These are phyloP conservation scores for Monilinia aucupariae DNA, from an alignment of 2,329 filamentous ascomycete genomes.

Conservation along the genomic window DNA sequence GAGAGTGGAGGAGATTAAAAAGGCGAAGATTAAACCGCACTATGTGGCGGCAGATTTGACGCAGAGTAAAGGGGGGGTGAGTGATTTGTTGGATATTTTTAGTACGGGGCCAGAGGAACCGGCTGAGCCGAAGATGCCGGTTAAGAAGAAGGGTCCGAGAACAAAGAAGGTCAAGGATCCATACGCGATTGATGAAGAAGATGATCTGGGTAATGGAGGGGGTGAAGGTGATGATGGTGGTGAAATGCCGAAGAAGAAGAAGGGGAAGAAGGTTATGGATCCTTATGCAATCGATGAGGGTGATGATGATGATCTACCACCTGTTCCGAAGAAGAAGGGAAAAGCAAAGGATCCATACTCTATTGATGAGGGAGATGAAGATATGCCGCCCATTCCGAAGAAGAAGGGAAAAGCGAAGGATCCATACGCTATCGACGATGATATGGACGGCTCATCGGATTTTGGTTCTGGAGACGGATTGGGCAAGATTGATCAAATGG, in stretches of 20 bases:
- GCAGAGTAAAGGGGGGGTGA: slow-evolving; percentile 4
- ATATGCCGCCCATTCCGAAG: background rate
- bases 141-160: slow-evolving; percentile 11
- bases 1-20: slow-evolving; percentile 18
- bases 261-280: slow-evolving; percentile 4
- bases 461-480: background rate
- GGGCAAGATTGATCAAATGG: slow-evolving; percentile 2
- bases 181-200: slow-evolving; percentile 13
- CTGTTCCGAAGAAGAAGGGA: background rate
- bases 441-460: slow-evolving; percentile 12
- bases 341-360: slow-evolving; percentile 12
- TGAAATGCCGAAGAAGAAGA: background rate
- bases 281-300: slow-evolving; percentile 6
- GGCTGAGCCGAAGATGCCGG: slow-evolving; percentile 5
- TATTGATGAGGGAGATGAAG: background rate
- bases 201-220: background rate
- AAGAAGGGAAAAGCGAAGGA: background rate
- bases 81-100: slow-evolving; percentile 17
- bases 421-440: background rate
- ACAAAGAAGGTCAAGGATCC: slow-evolving; percentile 6
- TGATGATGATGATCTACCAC: slow-evolving; percentile 6
- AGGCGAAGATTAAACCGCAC: slow-evolving; percentile 7
- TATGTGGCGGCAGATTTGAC: slow-evolving; percentile 5
- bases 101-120: slow-evolving; percentile 14
- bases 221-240: background rate